A percentile compares a stretch with the other conserved stretches of the same genome.
These are phyloP conservation scores for Zelopaecilomyces penicillatus DNA, from an alignment of 2,329 filamentous ascomycete species.

Conservation along the genomic window DNA sequence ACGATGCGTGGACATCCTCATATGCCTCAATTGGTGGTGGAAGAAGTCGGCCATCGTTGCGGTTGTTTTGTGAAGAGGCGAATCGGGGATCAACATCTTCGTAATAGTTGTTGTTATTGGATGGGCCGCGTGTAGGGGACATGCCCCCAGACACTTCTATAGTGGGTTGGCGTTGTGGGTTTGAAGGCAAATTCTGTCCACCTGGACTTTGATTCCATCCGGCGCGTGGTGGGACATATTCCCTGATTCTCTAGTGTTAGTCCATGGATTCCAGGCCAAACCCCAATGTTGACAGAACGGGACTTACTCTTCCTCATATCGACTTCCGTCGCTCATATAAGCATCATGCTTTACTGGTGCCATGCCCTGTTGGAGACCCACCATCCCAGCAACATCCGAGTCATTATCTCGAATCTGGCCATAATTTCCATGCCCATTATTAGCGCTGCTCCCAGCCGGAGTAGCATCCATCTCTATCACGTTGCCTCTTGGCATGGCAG, in stretches of 20 bases:
- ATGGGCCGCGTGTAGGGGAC: conserved; percentile 25
- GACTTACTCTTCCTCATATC: conserved; percentile 64
- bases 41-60: conserved; percentile 11
- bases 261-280: not conserved
- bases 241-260: conserved; percentile 17
- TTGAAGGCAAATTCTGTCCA: conserved; percentile 37
- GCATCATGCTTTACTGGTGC: conserved; percentile 37
- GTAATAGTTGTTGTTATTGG: conserved; percentile 55
- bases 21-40: conserved; percentile 34
- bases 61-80: conserved; percentile 25
- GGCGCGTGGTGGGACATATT: conserved; percentile 48
- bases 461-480: conserved; percentile 74
- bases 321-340: conserved; percentile 58
- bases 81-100: conserved; percentile 92
- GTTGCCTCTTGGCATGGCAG: conserved; percentile 44
- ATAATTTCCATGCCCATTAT: conserved; percentile 39
- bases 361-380: conserved; percentile 55
- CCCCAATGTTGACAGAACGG: conserved; percentile 1
- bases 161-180: conserved; percentile 20
- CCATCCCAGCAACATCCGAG: conserved; percentile 64
- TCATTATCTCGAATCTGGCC: conserved; percentile 54
- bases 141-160: conserved; percentile 29
- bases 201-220: conserved; percentile 42
- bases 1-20: conserved; percentile 52
- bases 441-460: conserved; percentile 33